These are phyloP conservation scores for Trametes cubensis DNA, from an alignment of 768 basidiomycete genomes.

Conservation along the genomic window DNA sequence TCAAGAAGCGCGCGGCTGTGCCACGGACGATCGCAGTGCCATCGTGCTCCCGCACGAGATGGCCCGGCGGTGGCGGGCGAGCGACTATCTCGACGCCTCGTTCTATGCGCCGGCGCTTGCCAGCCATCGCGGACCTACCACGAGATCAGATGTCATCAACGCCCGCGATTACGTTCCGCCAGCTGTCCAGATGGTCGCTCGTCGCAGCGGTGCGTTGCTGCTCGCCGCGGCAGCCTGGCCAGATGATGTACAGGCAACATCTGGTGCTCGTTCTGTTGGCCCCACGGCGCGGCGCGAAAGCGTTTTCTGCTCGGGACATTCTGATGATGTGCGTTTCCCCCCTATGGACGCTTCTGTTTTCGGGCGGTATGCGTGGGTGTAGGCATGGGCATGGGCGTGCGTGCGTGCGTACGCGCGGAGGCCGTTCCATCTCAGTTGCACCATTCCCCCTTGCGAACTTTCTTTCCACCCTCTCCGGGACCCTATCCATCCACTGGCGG, in stretches of 20 bases:
- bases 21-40: slow-evolving; percentile 11
- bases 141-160: slow-evolving; percentile 20
- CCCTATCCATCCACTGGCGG: slow-evolving; percentile 16
- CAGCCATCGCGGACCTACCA: slow-evolving; percentile 8
- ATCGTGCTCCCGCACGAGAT: background rate
- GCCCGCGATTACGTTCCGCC: slow-evolving; percentile 13
- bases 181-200: slow-evolving; percentile 3
- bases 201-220: slow-evolving; percentile 13
- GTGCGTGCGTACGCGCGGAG: slow-evolving; percentile 2
- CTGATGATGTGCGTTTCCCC: slow-evolving; percentile 13
- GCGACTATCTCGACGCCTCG: background rate
- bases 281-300: background rate
- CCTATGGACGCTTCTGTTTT: slow-evolving; percentile 20
- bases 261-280: background rate
- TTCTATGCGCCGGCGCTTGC: background rate
- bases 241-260: slow-evolving; percentile 12
- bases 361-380: background rate
- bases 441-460: slow-evolving; percentile 12
- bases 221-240: slow-evolving; percentile 7
- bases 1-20: slow-evolving; percentile 16
- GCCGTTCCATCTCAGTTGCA: slow-evolving; percentile 14
- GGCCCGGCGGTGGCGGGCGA: slow-evolving; percentile 2
- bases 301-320: slow-evolving; percentile 2
- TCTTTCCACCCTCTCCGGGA: slow-evolving; percentile 3
- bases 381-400: background rate